Evolutionary conservation across 805 yeast species (phyloP), one percentile per base, ranked within the genome.

Genomic region (Grigorovia transvaalensis): DNA sequence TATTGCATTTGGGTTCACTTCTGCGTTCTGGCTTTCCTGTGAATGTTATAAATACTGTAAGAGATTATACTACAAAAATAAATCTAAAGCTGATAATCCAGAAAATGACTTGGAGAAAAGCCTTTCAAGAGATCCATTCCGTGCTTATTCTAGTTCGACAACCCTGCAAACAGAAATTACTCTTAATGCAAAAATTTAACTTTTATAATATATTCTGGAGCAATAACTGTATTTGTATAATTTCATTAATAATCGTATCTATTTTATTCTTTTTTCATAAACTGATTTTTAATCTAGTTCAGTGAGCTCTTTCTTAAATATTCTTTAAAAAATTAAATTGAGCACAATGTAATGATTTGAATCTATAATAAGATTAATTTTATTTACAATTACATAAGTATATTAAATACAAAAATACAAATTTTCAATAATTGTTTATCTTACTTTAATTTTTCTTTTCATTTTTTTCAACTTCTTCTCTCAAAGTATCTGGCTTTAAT

Each of bases 401-500:
- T 46, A 38, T 38, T 18, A 35, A 40, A 29, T 20, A 29, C 27
- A 4, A 30, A 30, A 45, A n/a, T 45, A 30, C 35, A 29, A 19
- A 45, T 11, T 29, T 45, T 47, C 27, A 9, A n/a, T 20, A 42
- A 9, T 47, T 20, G 23, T 13, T 40, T 47, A 41, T 20, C 40
- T 41, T 9, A 27, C 9, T 44, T 46, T 27, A 19, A 33, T 33
- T 18, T 49, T 13, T 33, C 44, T 53, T 50, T 41, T 62, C 62
- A 46, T 63, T 61, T 55, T 66, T 63, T 50, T 66, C 61, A 41
- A 57, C 61, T 52, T 62, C 69, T 27, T 66, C 69, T 56, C 64
- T 66, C 57, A 66, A 56, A 46, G 58, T 78, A 67, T 93, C 99
- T 46, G 98, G 99, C 78, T 90, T 93, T 81, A 91, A 88, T 56